Evolutionary conservation across 129 eudicot genomes (phyloP), one percentile per base, ranked within the genome.

Genomic region (Lactuca saligna): DNA sequence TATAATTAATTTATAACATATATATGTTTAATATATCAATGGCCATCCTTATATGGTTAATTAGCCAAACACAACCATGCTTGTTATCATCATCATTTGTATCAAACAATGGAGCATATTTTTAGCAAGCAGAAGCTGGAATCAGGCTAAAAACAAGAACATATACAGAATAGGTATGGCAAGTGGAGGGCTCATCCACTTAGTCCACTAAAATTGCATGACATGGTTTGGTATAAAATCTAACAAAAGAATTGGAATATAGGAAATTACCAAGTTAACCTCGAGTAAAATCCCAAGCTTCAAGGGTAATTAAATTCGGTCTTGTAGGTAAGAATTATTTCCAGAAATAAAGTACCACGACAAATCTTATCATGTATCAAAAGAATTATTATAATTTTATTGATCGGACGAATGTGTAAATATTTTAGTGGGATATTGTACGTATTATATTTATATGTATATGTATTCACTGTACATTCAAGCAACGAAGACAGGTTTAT

Each of bases 401-500:
- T 8, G 1, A 46, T 8, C 2, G 14, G 2, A 5, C 49, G 49
- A 42, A 42, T 13, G 51, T 46, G 12, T 12, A 42, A 42, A 46
- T 10, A 46, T 46, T 46, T 46, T 46, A 3, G 3, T 46, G 51
- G 51, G 51, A 3, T 62, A 62, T 12, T 65, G 6, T 46, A 49
- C 31, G 33, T 65, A 29, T 65, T 49, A 48, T n/a, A n/a, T n/a
- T n/a, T n/a, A n/a, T n/a, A n/a, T 65, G 39, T 35, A 14, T 25
- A 25, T 25, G 9, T 46, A 46, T 46, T 34, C 3, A 14, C 7
- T 35, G 49, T 61, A 61, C 20, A 51, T 14, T 32, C 5, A 66
- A 66, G 73, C 53, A 63, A 63, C 17, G 35, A 3, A 70, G 53
- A 68, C 57, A 67, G 56, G 35, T 16, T 50, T 60, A 59, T 68